Base-by-base conservation (phyloP, 2,329 filamentous ascomycete genomes). In the Diaporthe sp. region DNA sequence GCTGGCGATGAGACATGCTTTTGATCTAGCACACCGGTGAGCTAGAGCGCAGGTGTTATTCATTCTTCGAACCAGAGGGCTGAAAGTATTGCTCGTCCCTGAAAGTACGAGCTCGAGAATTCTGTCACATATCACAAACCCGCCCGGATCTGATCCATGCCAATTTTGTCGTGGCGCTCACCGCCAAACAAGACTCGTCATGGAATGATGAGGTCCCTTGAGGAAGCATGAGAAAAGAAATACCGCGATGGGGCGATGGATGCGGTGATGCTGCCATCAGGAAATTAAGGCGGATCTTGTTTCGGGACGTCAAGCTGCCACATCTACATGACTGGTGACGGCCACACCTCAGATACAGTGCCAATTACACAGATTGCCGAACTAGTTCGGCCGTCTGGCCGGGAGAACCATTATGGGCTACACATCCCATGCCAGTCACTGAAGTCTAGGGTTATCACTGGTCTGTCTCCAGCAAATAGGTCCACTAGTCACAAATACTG, bases 101-200 rank as follows among this genome's bases (percentile, higher is more conserved):
- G 15, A 70, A 55, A 42, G n/a, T 53, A 49, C 65, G 65, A 70
- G 65, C 49, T 37, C 34, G 49, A 55, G 65, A 28, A 28, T 70
- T 70, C 65, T 70, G 49, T 70, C 65, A 70, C 65, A 70, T 70
- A 55, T 70, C 65, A 70, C 65, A 70, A 70, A 55, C 15, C 5
- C 8, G 65, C 10, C 65, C 34, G 65, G 49, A 55, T 70, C 65
- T 53, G 65, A 70, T 55, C 62, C 65, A 49, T 55, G 49, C 49
- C 49, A 53, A 70, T 53, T 53, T 70, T 15, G 65, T 49, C 15
- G 34, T 70, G 31, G 49, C 65, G 65, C 65, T 70, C 65, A 70
- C 65, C 65, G 65, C 65, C 65, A 70, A 22, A 70, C 65, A 70
- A 70, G 65, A 19, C 65, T 53, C 65, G 65, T 70, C 65, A 55